A percentile compares a stretch with the other conserved stretches of the same genome.
Evolutionary conservation across 805 yeast genomes (phyloP).

Genomic region (Candida nanaspora): DNA sequence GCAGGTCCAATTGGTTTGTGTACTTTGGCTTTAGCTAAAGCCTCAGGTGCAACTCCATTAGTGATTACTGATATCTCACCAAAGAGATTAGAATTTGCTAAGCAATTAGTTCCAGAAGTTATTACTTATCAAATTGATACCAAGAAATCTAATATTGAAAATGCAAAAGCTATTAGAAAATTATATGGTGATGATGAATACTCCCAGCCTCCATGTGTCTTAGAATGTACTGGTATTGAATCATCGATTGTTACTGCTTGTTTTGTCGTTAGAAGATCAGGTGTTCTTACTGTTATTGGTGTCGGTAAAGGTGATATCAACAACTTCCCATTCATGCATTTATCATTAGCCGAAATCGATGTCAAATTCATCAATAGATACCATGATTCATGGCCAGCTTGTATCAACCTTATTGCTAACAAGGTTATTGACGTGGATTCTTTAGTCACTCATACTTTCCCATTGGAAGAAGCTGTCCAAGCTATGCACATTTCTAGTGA

Average conservation of each 20-base stretch:
- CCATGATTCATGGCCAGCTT: slow-evolving; percentile 52
- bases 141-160: slow-evolving; percentile 25
- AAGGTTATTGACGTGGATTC: slow-evolving; percentile 36
- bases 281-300: slow-evolving; percentile 41
- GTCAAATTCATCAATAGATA: slow-evolving; percentile 47
- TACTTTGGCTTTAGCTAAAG: slow-evolving; percentile 39
- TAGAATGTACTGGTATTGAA: slow-evolving; percentile 53
- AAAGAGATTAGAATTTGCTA: slow-evolving; percentile 39
- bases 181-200: slow-evolving; percentile 29
- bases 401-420: slow-evolving; percentile 38
- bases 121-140: slow-evolving; percentile 35
- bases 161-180: slow-evolving; percentile 30
- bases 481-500: slow-evolving; percentile 36
- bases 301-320: slow-evolving; percentile 41
- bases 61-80: slow-evolving; percentile 41
- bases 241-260: slow-evolving; percentile 38
- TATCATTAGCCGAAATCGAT: slow-evolving; percentile 44
- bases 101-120: slow-evolving; percentile 37
- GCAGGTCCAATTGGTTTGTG: slow-evolving; percentile 57
- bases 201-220: slow-evolving; percentile 34
- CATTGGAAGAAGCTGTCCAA: slow-evolving; percentile 37
- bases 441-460: slow-evolving; percentile 44
- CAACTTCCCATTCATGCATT: slow-evolving; percentile 48
- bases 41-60: slow-evolving; percentile 47
- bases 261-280: slow-evolving; percentile 40